Base-by-base conservation (phyloP, 1,284 basidiomycete species). In the Malassezia equina region DNA sequence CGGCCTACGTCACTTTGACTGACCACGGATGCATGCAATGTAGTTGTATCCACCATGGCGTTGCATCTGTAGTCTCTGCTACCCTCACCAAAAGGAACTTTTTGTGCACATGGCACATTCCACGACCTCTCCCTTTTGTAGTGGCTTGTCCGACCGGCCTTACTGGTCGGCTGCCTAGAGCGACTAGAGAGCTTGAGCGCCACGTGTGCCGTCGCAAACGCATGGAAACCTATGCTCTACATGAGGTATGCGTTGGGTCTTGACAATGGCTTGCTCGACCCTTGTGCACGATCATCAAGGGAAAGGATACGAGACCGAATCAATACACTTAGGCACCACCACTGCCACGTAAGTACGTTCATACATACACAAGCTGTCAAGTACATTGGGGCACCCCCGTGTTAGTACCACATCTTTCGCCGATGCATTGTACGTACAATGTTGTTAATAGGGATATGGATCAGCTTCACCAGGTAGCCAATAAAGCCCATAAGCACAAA, bases 401-500 rank as follows among this genome's bases (percentile, higher is more conserved):
- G 51, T 53, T 41, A 53, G 51, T 41, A 41, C 40, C 7, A 15
- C 24, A 13, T 46, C 27, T 9, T 13, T 25, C 4, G 7, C 8
- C 8, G 6, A 21, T 34, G 2, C 1, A 31, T 17, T 7, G 13
- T 1, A 69, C 70, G 55, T 65, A 74, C 70, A 59, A 74, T 72
- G 50, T 71, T 67, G 61, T 71, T 69, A 47, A 74, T 71, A 40
- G 71, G 71, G 43, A 74, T 74, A 58, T 74, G 71, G 48, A 74
- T 67, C 33, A 74, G 65, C 65, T 74, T 74, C 52, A 74, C 71
- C 56, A 74, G 68, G 66, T 74, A 74, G 31, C 71, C 71, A 46
- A 74, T 74, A 60, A 74, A 71, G 33, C 71, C 71, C 71, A 74
- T 74, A 31, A 74, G 65, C 32, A 71, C 67, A 55, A 74, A 70